Evolutionary conservation across 148 eudicot genomes (phyloP), one percentile per base, ranked within the genome.

Genomic region (Euryodendron excelsum): DNA sequence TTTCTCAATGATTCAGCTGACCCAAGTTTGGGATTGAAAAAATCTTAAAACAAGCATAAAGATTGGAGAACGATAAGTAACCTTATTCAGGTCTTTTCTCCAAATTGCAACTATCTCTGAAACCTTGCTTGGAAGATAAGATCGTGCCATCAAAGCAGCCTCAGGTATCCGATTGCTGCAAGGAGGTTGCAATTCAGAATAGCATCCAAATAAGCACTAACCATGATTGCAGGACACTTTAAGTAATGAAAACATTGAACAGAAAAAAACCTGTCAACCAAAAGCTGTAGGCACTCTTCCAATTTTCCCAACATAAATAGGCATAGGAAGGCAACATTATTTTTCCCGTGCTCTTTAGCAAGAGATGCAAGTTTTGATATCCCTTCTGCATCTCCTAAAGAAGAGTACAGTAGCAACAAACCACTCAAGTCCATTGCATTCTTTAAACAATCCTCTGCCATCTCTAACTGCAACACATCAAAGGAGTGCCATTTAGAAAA

Each of bases 101-200:
- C 99, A 95, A 71, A 93, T 80, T 47, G 89, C 88, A 76, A 95
- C 96, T 70, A 95, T 89, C 85, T 95, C 92, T 52, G 99, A 87
- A 74, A 93, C 97, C 87, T 90, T 95, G 86, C 99, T 93, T 52
- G 99, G 99, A 75, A 95, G 94, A 83, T 93, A 93, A 74, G 99
- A 95, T 65, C 97, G 86, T 39, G 96, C 99, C 97, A 95, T 91
- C 80, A 95, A 79, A 87, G 96, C 97, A 85, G 97, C 99, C 81
- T 95, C 97, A 50, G 96, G 99, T 80, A 95, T 91, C 81, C 99
- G 96, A 79, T 95, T 95, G 90, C 96, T 94, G 93, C 82, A 86
- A 77, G 65, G 31, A 80, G 53, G 74, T 82, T 33, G 60, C 58
- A 75, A 61, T 80, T 83, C 60, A 73, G 69, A 79, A 31, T 36